A percentile compares a stretch with the other conserved stretches of the same genome.
phyloP scores from a whole-genome alignment of 495 filamentous ascomycete genomes.

The Aspergillus campestris region DNA sequence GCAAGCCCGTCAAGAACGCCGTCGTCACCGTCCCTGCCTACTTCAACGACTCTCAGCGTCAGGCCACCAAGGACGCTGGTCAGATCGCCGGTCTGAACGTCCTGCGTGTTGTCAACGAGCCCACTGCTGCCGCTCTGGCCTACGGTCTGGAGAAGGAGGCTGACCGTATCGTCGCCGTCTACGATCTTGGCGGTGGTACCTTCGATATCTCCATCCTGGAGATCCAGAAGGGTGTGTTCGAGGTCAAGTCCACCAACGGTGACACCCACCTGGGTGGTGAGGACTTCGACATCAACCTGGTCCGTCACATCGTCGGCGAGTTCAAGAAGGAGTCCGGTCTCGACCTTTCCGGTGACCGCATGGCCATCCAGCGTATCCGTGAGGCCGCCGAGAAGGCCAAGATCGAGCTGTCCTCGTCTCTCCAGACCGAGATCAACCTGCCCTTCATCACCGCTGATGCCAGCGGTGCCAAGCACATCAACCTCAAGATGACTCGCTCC shows the following conservation, averaged over 20 bases:
- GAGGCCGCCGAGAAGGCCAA: slow-evolving; percentile 99
- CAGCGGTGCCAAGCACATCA: slow-evolving; percentile 95
- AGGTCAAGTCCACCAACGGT: slow-evolving; percentile 98
- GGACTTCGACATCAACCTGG: slow-evolving; percentile 94
- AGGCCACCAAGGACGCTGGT: slow-evolving; percentile 96
- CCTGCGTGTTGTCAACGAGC: slow-evolving; percentile 94
- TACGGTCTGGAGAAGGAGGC: slow-evolving; percentile 93
- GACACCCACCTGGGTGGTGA: slow-evolving; percentile 97
- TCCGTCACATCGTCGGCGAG: slow-evolving; percentile 87
- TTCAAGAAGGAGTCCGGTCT: slow-evolving; percentile 96
- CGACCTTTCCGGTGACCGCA: slow-evolving; percentile 86
- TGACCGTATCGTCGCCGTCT: slow-evolving; percentile 87
- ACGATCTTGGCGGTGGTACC: slow-evolving; percentile 97
- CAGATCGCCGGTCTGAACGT: slow-evolving; percentile 94
- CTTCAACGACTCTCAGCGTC: slow-evolving; percentile 97
- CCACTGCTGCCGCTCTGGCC: slow-evolving; percentile 87
- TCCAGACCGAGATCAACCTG: slow-evolving; percentile 97
- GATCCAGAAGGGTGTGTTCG: slow-evolving; percentile 96
- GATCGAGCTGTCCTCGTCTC: slow-evolving; percentile 94
- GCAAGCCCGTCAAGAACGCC: slow-evolving; percentile 85
- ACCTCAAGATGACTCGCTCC: slow-evolving; percentile 83
- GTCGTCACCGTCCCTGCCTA: slow-evolving; percentile 96
- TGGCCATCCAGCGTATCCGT: slow-evolving; percentile 98
- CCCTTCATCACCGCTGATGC: slow-evolving; percentile 98
- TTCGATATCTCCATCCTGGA: slow-evolving; percentile 98